phyloP scores from a whole-genome alignment of 192 early-diverging fungal species.

The Endogone sp. region DNA sequence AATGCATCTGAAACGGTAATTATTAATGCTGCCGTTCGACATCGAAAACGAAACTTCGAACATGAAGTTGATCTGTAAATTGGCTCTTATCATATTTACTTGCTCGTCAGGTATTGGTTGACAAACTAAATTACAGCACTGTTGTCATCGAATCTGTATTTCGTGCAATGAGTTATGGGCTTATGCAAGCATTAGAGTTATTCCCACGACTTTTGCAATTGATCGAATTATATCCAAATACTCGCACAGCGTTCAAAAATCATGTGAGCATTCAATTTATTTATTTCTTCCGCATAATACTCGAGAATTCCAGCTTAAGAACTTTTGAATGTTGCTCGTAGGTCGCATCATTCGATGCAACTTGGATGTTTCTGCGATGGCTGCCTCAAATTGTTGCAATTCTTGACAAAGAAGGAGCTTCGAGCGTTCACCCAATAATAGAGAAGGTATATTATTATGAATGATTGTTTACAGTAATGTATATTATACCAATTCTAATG shows the following conservation, averaged over 20 bases:
- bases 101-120: slow-evolving; percentile 9
- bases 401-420: slow-evolving; percentile 45
- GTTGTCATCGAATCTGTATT: slow-evolving; percentile 46
- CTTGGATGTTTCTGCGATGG: slow-evolving; percentile 76
- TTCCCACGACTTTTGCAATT: slow-evolving; percentile 71
- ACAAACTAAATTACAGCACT: slow-evolving; percentile 14
- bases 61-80: background rate
- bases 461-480: too few relatives aligned
- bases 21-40: background rate
- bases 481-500: too few relatives aligned
- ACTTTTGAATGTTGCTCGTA: slow-evolving; percentile 10
- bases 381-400: slow-evolving; percentile 70
- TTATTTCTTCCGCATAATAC: background rate
- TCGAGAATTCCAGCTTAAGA: background rate
- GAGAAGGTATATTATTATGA: slow-evolving; percentile 9
- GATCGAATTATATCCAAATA: slow-evolving; percentile 44
- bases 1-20: slow-evolving; percentile 5
- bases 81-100: background rate
- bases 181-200: slow-evolving; percentile 49
- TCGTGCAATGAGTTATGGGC: slow-evolving; percentile 48
- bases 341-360: slow-evolving; percentile 30
- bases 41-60: background rate
- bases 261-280: slow-evolving; percentile 5
- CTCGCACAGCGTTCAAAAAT: slow-evolving; percentile 29
- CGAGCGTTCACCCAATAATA: background rate